A percentile compares a stretch with the other conserved stretches of the same genome.
Evolutionary conservation across 495 filamentous ascomycete genomes (phyloP).

Genomic region (Xylaria nigripes): DNA sequence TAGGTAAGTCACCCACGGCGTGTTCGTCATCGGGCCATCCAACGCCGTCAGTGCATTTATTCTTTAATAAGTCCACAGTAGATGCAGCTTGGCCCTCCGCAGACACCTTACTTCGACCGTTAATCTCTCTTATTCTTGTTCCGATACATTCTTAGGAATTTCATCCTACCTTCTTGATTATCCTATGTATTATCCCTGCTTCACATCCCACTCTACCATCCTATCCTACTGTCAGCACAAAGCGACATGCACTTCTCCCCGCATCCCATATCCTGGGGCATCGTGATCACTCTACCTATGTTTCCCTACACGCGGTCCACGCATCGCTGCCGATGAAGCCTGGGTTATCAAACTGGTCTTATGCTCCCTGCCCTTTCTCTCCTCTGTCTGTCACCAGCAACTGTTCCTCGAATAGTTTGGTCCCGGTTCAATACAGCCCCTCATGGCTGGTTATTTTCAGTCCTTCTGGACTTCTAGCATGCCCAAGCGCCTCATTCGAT

Average conservation of each 20-base stretch:
- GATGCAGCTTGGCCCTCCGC: neutral
- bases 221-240: constrained; percentile 19
- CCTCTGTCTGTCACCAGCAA: neutral
- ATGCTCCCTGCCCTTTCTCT: neutral
- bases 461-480: constrained; percentile 57
- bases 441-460: constrained; percentile 55
- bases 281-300: constrained; percentile 22
- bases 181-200: neutral
- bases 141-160: neutral
- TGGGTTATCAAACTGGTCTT: neutral
- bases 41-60: constrained; percentile 1
- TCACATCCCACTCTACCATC: neutral
- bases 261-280: constrained; percentile 25
- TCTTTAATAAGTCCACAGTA: neutral
- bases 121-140: neutral
- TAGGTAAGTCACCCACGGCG: neutral
- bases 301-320: constrained; percentile 20
- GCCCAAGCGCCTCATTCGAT: constrained; percentile 74
- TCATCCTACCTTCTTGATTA: neutral
- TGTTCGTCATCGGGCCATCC: constrained; percentile 12
- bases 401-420: neutral
- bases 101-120: neutral
- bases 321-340: constrained; percentile 22
- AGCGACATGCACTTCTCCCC: constrained; percentile 25
- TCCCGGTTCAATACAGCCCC: constrained; percentile 2